These are phyloP conservation scores for Ophiosphaerella herpotricha DNA, from an alignment of 2,329 filamentous ascomycete species.

Conservation along the genomic window DNA sequence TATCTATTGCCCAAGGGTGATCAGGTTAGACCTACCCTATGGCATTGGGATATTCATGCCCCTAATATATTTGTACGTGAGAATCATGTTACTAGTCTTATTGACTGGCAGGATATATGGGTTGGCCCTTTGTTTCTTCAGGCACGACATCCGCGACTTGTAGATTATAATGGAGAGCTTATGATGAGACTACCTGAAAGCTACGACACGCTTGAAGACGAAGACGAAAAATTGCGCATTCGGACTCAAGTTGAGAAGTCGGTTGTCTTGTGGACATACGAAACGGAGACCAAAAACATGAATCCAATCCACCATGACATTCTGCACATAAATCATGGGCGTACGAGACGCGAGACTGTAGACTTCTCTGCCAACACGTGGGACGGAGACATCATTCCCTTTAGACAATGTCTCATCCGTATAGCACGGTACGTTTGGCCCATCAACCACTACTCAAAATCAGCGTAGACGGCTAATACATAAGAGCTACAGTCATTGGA, in stretches of 20 bases:
- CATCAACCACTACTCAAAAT: conserved; percentile 1
- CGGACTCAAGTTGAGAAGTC: conserved; percentile 30
- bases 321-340: conserved; percentile 27
- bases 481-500: conserved; percentile 27
- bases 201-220: conserved; percentile 25
- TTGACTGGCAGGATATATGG: conserved; percentile 51
- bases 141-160: conserved; percentile 30
- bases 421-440: conserved; percentile 33
- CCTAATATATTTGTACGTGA: conserved; percentile 48
- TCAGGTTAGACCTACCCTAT: conserved; percentile 39
- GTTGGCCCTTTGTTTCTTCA: conserved; percentile 28
- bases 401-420: conserved; percentile 38
- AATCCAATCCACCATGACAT: conserved; percentile 33
- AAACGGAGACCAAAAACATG: conserved; percentile 31
- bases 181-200: conserved; percentile 31
- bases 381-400: conserved; percentile 40
- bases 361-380: conserved; percentile 37
- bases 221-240: conserved; percentile 31
- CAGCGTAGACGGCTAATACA: too few relatives aligned
- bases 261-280: conserved; percentile 33
- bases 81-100: conserved; percentile 44
- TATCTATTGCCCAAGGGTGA: conserved; percentile 32
- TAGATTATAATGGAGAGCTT: conserved; percentile 35
- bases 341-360: conserved; percentile 30
- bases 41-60: conserved; percentile 48